phyloP scores from a whole-genome alignment of 2,329 filamentous ascomycete species.

The Stromatinia cepivora region DNA sequence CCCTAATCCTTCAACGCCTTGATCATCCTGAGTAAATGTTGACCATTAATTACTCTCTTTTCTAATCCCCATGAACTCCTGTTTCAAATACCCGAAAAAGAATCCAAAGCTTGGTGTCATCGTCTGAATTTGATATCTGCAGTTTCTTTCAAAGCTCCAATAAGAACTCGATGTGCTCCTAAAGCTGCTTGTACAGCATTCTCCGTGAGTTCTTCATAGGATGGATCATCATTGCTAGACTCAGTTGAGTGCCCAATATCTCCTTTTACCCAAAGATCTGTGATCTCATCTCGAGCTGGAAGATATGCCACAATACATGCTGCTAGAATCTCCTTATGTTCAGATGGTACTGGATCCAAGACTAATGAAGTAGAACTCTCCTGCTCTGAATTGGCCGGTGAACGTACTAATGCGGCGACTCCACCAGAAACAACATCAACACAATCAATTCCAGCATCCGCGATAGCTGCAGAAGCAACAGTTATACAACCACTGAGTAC shows the following conservation, averaged over 20 bases:
- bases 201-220: conserved; percentile 57
- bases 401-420: conserved; percentile 74
- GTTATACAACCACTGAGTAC: conserved; percentile 90
- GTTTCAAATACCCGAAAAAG: neutral
- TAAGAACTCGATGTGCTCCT: conserved; percentile 58
- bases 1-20: conserved; percentile 14
- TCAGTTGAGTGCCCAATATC: conserved; percentile 46
- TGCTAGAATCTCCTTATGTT: conserved; percentile 75
- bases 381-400: conserved; percentile 41
- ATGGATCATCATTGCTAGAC: conserved; percentile 45
- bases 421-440: conserved; percentile 88
- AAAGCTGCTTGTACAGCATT: conserved; percentile 63
- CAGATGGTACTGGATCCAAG: conserved; percentile 78
- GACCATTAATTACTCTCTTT: conserved; percentile 7
- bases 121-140: conserved; percentile 43
- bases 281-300: conserved; percentile 83
- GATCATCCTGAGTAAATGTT: conserved; percentile 8
- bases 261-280: conserved; percentile 92
- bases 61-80: conserved; percentile 16
- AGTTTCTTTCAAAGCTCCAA: conserved; percentile 61
- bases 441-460: conserved; percentile 94
- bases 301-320: conserved; percentile 91
- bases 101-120: conserved; percentile 22
- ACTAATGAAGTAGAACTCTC: conserved; percentile 52
- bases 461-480: conserved; percentile 87